These are phyloP conservation scores for Mallotus japonicus DNA, from an alignment of 441 rosid genomes.

Conservation along the genomic window DNA sequence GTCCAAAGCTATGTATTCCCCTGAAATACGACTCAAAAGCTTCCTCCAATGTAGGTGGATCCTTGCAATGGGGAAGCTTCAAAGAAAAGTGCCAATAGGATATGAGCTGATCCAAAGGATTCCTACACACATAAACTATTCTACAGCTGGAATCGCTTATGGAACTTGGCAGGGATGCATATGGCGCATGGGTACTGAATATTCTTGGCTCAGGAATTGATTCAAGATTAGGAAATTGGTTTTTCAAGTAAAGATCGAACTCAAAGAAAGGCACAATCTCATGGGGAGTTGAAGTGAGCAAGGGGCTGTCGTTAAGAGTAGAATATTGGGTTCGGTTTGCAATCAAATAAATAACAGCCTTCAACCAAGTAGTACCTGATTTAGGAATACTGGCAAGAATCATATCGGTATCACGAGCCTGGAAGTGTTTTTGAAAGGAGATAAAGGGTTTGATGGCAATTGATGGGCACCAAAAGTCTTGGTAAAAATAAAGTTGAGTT, in stretches of 20 bases:
- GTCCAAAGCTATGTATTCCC: too few relatives aligned
- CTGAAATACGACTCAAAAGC: slow-evolving; percentile 25
- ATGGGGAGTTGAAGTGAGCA: too few relatives aligned
- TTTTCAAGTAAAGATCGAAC: too few relatives aligned
- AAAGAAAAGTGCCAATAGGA: slow-evolving; percentile 9
- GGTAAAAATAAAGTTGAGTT: slow-evolving; percentile 12
- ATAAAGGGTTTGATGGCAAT: background rate
- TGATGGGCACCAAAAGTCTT: slow-evolving; percentile 17
- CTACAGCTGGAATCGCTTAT: slow-evolving; percentile 18
- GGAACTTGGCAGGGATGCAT: slow-evolving; percentile 2
- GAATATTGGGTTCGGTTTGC: too few relatives aligned
- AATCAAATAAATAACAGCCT: too few relatives aligned
- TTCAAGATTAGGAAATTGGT: background rate
- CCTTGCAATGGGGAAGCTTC: background rate
- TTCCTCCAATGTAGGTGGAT: slow-evolving; percentile 11
- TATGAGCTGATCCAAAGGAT: slow-evolving; percentile 27
- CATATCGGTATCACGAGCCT: slow-evolving; percentile 12
- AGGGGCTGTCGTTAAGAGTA: too few relatives aligned
- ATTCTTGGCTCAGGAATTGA: too few relatives aligned
- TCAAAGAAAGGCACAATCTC: too few relatives aligned
- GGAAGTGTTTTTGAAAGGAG: slow-evolving; percentile 16
- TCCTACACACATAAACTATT: background rate
- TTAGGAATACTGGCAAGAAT: slow-evolving; percentile 14
- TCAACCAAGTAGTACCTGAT: slow-evolving; percentile 19
- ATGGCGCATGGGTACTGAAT: background rate